Base-by-base conservation (phyloP, 257 asterid species). In the Solanum sparsipilum region DNA sequence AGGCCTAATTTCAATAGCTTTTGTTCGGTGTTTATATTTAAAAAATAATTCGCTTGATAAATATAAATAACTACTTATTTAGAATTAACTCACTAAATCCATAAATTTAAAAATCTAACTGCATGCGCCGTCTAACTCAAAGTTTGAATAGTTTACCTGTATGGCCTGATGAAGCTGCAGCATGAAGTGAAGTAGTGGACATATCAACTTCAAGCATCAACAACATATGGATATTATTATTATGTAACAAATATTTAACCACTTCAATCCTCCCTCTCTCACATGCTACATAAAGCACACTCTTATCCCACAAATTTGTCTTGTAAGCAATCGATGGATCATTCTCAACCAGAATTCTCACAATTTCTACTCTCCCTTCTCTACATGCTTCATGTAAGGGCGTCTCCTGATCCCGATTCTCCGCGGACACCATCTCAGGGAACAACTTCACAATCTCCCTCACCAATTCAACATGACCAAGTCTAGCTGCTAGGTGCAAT, bases 371-470 rank as follows among this genome's bases (percentile, higher is more conserved):
- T 65, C 88, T 90, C 75, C 95, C 95, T 86, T 93, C 93, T 88
- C 93, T 89, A 91, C 94, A 92, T 13, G 95, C 95, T 32, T 88
- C 91, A 27, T 91, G 91, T 41, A 93, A 16, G 6, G 93, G 91
- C 6, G 87, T 48, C 92, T 93, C 68, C 39, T 36, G 39, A 36
- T 36, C 39, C 39, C 39, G 39, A 36, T 36, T 36, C 39, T 92
- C 94, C 44, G 56, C 29, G 1, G 88, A 87, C 58, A 79, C 93
- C 92, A 91, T 78, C 23, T 90, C 93, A 0, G 94, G 93, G 25
- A 88, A 89, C 18, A 75, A 6, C 1, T 67, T 79, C 13, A 89
- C 86, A 8, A 92, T 83, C 90, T 76, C 91, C 8, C 68, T 60
- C 5, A 90, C 91, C 73, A 87, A 44, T 5, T 84, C 91, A 48